These are phyloP conservation scores for Barnettozyma sp. DNA, from an alignment of 805 yeast genomes.

Conservation along the genomic window DNA sequence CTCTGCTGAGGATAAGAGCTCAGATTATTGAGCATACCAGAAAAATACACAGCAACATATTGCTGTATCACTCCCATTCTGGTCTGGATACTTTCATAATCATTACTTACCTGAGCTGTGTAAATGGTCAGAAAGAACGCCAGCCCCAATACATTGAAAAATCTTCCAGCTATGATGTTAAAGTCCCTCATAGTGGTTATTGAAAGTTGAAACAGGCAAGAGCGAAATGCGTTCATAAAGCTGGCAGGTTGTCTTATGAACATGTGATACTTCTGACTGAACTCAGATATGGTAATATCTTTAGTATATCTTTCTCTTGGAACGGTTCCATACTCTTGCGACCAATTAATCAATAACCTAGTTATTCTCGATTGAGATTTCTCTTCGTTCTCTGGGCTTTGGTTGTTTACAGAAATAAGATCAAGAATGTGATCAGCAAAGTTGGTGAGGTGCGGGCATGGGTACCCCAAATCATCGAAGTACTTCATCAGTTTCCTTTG, in stretches of 20 bases:
- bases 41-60: slow-evolving; percentile 62
- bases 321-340: too few species aligned
- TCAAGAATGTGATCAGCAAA: slow-evolving; percentile 75
- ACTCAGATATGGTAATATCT: slow-evolving; percentile 11
- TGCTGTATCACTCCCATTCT: slow-evolving; percentile 76
- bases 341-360: slow-evolving; percentile 15
- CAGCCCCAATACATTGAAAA: slow-evolving; percentile 59
- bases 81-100: slow-evolving; percentile 48
- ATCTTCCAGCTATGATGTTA: slow-evolving; percentile 56
- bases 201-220: slow-evolving; percentile 19
- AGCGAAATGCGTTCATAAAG: slow-evolving; percentile 16
- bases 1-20: slow-evolving; percentile 71
- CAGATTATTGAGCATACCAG: slow-evolving; percentile 76
- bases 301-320: not conserved
- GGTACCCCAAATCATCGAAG: slow-evolving; percentile 43
- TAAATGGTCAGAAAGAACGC: slow-evolving; percentile 65
- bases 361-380: slow-evolving; percentile 16
- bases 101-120: slow-evolving; percentile 50
- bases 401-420: slow-evolving; percentile 42
- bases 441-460: slow-evolving; percentile 56
- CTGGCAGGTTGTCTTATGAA: slow-evolving; percentile 17
- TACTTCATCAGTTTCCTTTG: slow-evolving; percentile 42
- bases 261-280: slow-evolving; percentile 10
- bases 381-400: slow-evolving; percentile 13
- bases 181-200: slow-evolving; percentile 36